These are phyloP conservation scores for Dothiorella sarmentorum DNA, from an alignment of 2,329 filamentous ascomycete species.

Conservation along the genomic window DNA sequence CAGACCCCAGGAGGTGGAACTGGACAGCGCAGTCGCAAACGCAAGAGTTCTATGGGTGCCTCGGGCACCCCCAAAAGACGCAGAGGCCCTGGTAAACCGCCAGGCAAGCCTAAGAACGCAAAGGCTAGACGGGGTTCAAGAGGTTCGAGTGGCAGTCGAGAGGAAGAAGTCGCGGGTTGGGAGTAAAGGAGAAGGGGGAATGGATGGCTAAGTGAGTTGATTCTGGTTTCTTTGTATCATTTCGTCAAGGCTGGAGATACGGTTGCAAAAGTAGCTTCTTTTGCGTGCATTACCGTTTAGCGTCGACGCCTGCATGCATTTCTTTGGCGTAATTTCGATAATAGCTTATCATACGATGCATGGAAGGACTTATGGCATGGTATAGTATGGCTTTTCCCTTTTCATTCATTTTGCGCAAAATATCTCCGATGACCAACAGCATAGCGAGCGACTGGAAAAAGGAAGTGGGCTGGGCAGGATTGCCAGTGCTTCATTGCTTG, in stretches of 20 bases:
- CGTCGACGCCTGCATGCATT: neutral
- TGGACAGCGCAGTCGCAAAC: slow-evolving; percentile 40
- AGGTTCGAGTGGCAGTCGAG: slow-evolving; percentile 2
- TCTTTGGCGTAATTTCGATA: neutral
- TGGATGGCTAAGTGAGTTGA: neutral
- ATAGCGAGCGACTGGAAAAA: slow-evolving; percentile 1
- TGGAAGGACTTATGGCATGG: neutral
- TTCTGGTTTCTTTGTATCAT: neutral
- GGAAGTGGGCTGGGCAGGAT: neutral
- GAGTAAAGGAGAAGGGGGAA: neutral
- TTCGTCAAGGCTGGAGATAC: neutral
- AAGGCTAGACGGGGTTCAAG: neutral
- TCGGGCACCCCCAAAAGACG: slow-evolving; percentile 36
- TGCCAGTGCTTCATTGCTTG: slow-evolving; percentile 18
- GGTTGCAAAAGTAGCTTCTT: neutral
- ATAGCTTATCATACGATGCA: neutral
- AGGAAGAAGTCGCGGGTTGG: slow-evolving; percentile 1
- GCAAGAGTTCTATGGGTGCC: slow-evolving; percentile 36
- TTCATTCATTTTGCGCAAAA: neutral
- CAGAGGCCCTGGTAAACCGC: slow-evolving; percentile 2
- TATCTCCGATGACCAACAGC: too few relatives aligned
- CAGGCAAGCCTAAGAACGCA: neutral
- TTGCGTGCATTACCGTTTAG: neutral
- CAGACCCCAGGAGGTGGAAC: slow-evolving; percentile 32
- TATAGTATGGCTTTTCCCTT: neutral